Percentiles rank a stretch among this genome's conserved stretches.
Evolutionary conservation across 1,139 yeast genomes (phyloP).

Genomic region (Scheffersomyces quercinus): DNA sequence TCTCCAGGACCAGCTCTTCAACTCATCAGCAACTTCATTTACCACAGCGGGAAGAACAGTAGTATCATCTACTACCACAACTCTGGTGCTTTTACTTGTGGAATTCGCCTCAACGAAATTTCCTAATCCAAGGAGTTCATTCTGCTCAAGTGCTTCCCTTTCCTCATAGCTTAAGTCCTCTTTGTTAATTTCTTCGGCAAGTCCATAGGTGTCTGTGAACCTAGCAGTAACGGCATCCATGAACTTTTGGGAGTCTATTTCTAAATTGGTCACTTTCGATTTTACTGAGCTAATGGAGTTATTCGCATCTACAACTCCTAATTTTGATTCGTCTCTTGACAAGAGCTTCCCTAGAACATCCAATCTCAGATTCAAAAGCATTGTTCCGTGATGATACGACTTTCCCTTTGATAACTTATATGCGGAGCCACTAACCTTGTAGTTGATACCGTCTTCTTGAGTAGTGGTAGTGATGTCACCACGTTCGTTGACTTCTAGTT

Average conservation of each 20-base stretch:
- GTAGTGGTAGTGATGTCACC: constrained; percentile 68
- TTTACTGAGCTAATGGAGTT: constrained; percentile 74
- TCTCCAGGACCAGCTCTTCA: constrained; percentile 68
- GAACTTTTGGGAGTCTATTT: constrained; percentile 47
- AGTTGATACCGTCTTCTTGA: constrained; percentile 27
- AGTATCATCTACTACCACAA: constrained; percentile 24
- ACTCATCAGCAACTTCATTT: constrained; percentile 37
- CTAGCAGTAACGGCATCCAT: constrained; percentile 45
- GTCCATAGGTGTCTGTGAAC: constrained; percentile 42
- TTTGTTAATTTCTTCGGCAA: constrained; percentile 4
- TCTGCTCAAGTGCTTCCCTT: constrained; percentile 23
- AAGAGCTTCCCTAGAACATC: constrained; percentile 58
- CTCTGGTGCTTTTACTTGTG: constrained; percentile 7
- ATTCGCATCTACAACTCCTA: constrained; percentile 54
- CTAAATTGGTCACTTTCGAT: constrained; percentile 71
- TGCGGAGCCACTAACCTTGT: constrained; percentile 88
- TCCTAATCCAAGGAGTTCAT: constrained; percentile 36
- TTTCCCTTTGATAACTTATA: constrained; percentile 80
- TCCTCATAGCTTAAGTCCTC: constrained; percentile 14
- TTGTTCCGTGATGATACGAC: constrained; percentile 95
- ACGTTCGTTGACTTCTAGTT: constrained; percentile 58
- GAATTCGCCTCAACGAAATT: constrained; percentile 27
- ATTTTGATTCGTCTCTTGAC: constrained; percentile 42
- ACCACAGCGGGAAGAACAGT: constrained; percentile 51
- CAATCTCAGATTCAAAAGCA: constrained; percentile 73